phyloP scores from a whole-genome alignment of 1,284 basidiomycete species.

The Schizopora paradoxa region DNA sequence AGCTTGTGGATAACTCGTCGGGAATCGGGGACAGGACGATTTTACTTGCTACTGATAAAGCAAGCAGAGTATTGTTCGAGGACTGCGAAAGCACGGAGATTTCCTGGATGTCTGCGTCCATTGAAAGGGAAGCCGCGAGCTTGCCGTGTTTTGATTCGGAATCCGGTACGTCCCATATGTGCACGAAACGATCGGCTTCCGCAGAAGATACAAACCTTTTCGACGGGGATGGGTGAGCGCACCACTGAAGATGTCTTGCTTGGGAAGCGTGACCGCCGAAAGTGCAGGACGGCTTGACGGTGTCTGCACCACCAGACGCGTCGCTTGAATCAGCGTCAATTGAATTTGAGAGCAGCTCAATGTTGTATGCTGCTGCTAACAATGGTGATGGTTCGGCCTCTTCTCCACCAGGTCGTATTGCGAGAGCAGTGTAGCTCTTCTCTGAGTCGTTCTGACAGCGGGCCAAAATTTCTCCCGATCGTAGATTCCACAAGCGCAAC shows the following conservation, averaged over 20 bases:
- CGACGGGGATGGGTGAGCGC: conserved; percentile 32
- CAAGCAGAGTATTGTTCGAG: conserved; percentile 43
- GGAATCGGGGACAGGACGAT: conserved; percentile 61
- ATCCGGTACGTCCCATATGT: conserved; percentile 52
- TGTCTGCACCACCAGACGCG: conserved; percentile 32
- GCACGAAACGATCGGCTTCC: conserved; percentile 72
- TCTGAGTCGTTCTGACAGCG: conserved; percentile 51
- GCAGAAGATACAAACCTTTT: conserved; percentile 65
- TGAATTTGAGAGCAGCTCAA: conserved; percentile 44
- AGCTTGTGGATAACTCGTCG: conserved; percentile 38
- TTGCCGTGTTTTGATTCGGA: conserved; percentile 42
- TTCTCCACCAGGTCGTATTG: conserved; percentile 33
- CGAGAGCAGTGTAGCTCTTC: conserved; percentile 51
- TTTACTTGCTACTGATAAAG: conserved; percentile 63
- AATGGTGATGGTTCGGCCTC: conserved; percentile 37
- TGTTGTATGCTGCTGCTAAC: conserved; percentile 54
- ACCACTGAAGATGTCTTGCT: conserved; percentile 50
- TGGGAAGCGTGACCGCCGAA: conserved; percentile 66
- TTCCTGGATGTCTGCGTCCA: conserved; percentile 62
- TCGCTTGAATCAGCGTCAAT: conserved; percentile 26
- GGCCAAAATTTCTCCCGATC: conserved; percentile 41
- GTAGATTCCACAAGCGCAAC: conserved; percentile 53
- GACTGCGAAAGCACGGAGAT: conserved; percentile 39
- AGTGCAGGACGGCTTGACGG: conserved; percentile 40
- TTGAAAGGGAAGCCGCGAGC: conserved; percentile 58